Evolutionary conservation across 352 stramenopile genomes (phyloP), one percentile per base, ranked within the genome.

Genomic region (Pythium folliculosum): DNA sequence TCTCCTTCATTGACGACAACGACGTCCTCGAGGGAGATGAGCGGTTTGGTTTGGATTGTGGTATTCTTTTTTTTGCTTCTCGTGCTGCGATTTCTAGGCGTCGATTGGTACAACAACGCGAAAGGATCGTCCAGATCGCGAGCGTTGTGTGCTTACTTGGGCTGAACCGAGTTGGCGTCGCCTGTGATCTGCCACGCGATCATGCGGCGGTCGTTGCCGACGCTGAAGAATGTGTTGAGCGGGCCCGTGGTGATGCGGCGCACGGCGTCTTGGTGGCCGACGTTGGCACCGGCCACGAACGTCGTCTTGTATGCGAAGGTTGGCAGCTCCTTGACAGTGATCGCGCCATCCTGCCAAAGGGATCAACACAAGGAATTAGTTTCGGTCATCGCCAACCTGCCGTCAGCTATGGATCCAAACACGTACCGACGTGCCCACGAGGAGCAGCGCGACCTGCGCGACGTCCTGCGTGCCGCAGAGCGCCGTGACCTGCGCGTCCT

Each of bases 161-260:
- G 61, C 73, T 89, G 81, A 58, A 95, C 84, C 45, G 82, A 77
- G 30, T 71, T 77, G 5, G 76, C 80, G 50, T 95, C 86, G 57
- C 86, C 86, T 44, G 80, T 93, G 75, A 95, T 86, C 70, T 95
- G 86, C 86, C 86, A 95, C 43, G 86, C 86, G 72, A 95, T 79
- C 83, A 92, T 92, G 62, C 88, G 88, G 43, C 81, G 73, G 69
- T 95, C 86, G 59, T 90, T 92, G 61, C 82, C 78, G 38, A 85
- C 77, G 19, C 80, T 88, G 71, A 95, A 95, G 59, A 95, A 92
- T 47, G 86, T 95, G 67, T 91, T 91, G 63, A 81, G 78, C 6
- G 87, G 87, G 23, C 87, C 87, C 3, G 72, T 86, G 0, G 76
- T 75, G 60, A 95, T 91, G 23, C 87, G 87, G 35, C 87, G 87